These are phyloP conservation scores for Raphidocelis subcapitata DNA, from an alignment of 139 green algal species.

Conservation along the genomic window DNA sequence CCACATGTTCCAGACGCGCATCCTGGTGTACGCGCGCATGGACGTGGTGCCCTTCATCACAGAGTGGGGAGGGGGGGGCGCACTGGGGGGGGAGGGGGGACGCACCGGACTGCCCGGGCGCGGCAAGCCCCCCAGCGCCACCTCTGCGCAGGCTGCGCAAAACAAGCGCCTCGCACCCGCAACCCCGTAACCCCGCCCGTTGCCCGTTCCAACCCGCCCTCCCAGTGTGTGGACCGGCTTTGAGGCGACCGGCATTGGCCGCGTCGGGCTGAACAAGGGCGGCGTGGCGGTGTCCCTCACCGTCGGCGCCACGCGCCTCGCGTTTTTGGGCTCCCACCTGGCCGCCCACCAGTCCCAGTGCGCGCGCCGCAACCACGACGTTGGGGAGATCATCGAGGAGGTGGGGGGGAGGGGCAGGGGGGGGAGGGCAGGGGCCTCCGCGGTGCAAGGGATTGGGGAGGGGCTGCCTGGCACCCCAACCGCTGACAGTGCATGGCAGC, in stretches of 20 bases:
- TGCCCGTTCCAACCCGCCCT: too few relatives aligned
- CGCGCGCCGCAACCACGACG: conserved; percentile 20
- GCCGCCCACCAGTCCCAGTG: conserved; percentile 64
- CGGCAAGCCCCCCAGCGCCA: too few relatives aligned
- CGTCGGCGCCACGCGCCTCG: conserved; percentile 58
- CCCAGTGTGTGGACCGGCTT: not conserved
- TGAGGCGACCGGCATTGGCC: conserved; percentile 28
- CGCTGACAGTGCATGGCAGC: not conserved
- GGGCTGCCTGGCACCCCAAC: not conserved
- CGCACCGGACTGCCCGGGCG: not conserved
- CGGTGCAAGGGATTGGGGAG: too few relatives aligned
- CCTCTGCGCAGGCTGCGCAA: too few relatives aligned
- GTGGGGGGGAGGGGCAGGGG: not conserved
- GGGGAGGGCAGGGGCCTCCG: too few relatives aligned
- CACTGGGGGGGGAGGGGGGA: conserved; percentile 7
- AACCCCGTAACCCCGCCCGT: too few relatives aligned
- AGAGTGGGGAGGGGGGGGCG: not conserved
- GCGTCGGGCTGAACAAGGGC: conserved; percentile 60
- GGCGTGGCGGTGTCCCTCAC: conserved; percentile 43
- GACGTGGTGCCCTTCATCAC: conserved; percentile 28
- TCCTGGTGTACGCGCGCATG: conserved; percentile 38
- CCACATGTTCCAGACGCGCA: conserved; percentile 52
- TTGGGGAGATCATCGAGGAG: not conserved
- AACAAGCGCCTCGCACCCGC: too few relatives aligned
- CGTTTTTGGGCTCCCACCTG: conserved; percentile 72